A percentile compares a stretch with the other conserved stretches of the same genome.
phyloP scores from a whole-genome alignment of 352 stramenopile genomes.

The Globisporangium heterothallicum region DNA sequence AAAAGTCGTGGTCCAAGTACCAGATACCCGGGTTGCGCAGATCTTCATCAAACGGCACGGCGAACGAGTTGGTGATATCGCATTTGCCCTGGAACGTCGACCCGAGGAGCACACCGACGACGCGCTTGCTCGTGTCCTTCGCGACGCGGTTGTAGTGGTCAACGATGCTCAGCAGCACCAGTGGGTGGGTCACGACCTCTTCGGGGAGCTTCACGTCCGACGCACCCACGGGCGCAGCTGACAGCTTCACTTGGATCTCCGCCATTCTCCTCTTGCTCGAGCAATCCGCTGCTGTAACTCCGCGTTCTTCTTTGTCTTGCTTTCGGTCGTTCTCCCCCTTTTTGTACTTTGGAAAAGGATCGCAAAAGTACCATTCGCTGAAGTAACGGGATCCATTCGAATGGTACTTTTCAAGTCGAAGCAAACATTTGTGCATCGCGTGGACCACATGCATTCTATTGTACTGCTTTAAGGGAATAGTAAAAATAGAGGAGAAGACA shows the following conservation, averaged over 20 bases:
- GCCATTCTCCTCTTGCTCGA: slow-evolving; percentile 7
- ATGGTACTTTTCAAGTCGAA: neutral
- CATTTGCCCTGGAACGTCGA: slow-evolving; percentile 92
- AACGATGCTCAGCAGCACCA: slow-evolving; percentile 98
- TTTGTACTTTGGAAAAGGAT: neutral
- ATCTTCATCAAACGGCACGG: slow-evolving; percentile 99
- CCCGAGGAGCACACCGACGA: slow-evolving; percentile 98
- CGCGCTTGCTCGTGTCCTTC: slow-evolving; percentile 97
- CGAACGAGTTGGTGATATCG: slow-evolving; percentile 93
- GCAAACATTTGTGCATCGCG: neutral
- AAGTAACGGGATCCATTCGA: neutral
- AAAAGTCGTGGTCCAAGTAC: slow-evolving; percentile 99
- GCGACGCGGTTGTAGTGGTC: slow-evolving; percentile 99
- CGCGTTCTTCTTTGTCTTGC: slow-evolving; percentile 4
- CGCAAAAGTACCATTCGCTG: slow-evolving; percentile 1
- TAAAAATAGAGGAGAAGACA: neutral
- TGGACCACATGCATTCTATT: neutral
- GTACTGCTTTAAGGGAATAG: neutral
- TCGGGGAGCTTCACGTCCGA: slow-evolving; percentile 79
- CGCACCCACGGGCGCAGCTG: slow-evolving; percentile 75
- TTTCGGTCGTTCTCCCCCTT: neutral
- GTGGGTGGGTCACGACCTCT: slow-evolving; percentile 96
- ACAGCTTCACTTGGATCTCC: slow-evolving; percentile 37
- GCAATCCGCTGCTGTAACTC: no score
- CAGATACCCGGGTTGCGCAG: slow-evolving; percentile 96